phyloP scores from a whole-genome alignment of 108 stramenopile species.

The Stephanodiscus minutulus region DNA sequence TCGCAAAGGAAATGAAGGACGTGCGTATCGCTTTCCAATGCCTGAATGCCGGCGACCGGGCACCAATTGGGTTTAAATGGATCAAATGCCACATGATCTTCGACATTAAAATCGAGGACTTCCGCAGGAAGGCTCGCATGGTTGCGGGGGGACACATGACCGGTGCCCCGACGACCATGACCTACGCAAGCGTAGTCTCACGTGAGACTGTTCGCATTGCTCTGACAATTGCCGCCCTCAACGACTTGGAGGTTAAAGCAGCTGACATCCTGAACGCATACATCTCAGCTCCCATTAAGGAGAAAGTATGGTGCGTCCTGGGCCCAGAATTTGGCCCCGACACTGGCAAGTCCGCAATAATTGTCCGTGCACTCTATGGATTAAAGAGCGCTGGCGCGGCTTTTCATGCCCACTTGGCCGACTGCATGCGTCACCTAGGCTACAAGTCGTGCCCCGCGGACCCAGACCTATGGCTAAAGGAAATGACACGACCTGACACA shows the following conservation, averaged over 20 bases:
- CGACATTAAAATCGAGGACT: not conserved
- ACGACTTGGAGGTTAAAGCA: not conserved
- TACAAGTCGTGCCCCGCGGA: not conserved
- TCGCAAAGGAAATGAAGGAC: not conserved
- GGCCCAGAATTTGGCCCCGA: not conserved
- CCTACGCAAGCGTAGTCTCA: not conserved
- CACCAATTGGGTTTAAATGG: not conserved
- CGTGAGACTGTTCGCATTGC: not conserved
- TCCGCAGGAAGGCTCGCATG: not conserved
- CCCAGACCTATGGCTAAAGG: not conserved
- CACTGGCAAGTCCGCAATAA: not conserved
- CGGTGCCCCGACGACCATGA: not conserved
- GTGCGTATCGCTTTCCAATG: not conserved
- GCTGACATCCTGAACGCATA: too few species aligned
- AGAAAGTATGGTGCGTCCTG: too few species aligned
- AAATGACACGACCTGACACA: not conserved
- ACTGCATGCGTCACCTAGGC: not conserved
- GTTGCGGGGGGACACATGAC: not conserved
- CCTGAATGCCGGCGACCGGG: not conserved
- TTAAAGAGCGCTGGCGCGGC: not conserved
- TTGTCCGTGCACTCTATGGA: not conserved
- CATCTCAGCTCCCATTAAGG: too few species aligned
- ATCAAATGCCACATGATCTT: not conserved
- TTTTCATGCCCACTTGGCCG: not conserved
- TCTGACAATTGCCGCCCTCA: not conserved